Evolutionary conservation across 2,329 filamentous ascomycete species (phyloP).

Genomic region (Camillea tinctor): DNA sequence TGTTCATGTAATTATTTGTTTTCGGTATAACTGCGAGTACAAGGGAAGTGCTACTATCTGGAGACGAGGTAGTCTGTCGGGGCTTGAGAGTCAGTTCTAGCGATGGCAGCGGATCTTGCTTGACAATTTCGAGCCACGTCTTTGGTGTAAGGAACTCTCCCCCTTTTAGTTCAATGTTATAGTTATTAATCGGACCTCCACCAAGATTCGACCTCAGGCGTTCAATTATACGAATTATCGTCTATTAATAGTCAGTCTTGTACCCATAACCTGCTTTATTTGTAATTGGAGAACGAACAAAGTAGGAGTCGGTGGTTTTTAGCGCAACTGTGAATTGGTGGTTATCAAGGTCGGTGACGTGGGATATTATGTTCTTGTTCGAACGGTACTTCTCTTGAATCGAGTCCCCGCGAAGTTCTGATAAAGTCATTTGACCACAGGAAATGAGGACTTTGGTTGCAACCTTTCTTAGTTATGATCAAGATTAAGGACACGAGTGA

Average conservation of each 20-base stretch:
- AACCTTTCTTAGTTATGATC: not conserved
- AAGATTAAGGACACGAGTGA: not conserved
- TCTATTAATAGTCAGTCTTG: conserved; percentile 1
- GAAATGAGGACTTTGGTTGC: conserved; percentile 6
- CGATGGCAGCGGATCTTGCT: not conserved
- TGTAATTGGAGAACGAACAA: conserved; percentile 1
- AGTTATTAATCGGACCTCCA: not conserved
- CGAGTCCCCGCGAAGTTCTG: conserved; percentile 1
- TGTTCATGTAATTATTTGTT: not conserved
- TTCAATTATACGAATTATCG: conserved; percentile 1
- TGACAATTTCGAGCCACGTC: conserved; percentile 11
- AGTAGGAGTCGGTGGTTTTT: conserved; percentile 7
- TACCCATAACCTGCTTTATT: not conserved
- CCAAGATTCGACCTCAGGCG: conserved; percentile 4
- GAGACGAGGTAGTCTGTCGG: not conserved
- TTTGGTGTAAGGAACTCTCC: conserved; percentile 6
- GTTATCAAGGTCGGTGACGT: conserved; percentile 9
- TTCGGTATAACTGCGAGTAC: not conserved
- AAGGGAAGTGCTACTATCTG: not conserved
- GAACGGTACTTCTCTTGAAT: conserved; percentile 2
- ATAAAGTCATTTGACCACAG: conserved; percentile 4
- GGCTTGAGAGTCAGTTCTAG: conserved; percentile 3
- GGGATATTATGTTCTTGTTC: conserved; percentile 4
- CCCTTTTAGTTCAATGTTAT: conserved; percentile 4
- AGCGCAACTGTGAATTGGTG: conserved; percentile 5